Conservation (phyloP, 768 basidiomycete genomes). For the Lactarius evosmus region DNA sequence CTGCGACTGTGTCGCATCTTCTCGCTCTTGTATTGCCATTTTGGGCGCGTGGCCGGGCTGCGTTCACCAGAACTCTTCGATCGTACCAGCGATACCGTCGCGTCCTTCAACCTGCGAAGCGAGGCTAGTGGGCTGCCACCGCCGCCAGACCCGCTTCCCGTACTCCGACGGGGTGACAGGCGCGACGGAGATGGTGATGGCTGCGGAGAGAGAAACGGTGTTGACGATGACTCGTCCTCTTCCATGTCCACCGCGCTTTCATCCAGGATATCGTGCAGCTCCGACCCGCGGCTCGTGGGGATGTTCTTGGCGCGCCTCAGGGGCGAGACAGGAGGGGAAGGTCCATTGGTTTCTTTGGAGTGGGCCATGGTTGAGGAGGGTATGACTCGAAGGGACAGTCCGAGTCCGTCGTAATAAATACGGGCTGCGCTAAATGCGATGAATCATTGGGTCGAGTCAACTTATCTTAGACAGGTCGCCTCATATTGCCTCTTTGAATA, state of each 20-base stretch:
- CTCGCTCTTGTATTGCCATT: constrained; percentile 16
- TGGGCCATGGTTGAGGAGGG: not conserved
- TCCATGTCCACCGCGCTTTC: constrained; percentile 15
- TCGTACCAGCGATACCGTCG: constrained; percentile 21
- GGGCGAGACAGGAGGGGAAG: constrained; percentile 7
- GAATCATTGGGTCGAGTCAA: constrained; percentile 10
- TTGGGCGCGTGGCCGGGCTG: constrained; percentile 14
- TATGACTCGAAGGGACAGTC: not conserved
- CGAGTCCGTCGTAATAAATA: constrained; percentile 5
- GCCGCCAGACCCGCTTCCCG: not conserved
- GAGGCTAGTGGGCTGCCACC: constrained; percentile 9
- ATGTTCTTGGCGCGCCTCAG: constrained; percentile 28
- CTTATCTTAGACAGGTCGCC: not conserved
- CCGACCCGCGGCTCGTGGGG: constrained; percentile 27
- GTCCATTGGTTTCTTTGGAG: not conserved
- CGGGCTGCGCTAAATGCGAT: not conserved
- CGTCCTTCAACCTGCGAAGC: not conserved
- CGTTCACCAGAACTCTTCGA: constrained; percentile 12
- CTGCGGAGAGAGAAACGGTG: constrained; percentile 7
- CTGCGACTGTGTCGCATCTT: constrained; percentile 13
- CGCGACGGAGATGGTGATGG: not conserved
- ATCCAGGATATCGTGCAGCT: constrained; percentile 6
- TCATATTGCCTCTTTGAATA: constrained; percentile 1
- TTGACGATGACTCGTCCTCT: constrained; percentile 14
- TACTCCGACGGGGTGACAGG: not conserved